Conservation (phyloP, 148 eudicot species). For the Vaccinium darrowii region DNA sequence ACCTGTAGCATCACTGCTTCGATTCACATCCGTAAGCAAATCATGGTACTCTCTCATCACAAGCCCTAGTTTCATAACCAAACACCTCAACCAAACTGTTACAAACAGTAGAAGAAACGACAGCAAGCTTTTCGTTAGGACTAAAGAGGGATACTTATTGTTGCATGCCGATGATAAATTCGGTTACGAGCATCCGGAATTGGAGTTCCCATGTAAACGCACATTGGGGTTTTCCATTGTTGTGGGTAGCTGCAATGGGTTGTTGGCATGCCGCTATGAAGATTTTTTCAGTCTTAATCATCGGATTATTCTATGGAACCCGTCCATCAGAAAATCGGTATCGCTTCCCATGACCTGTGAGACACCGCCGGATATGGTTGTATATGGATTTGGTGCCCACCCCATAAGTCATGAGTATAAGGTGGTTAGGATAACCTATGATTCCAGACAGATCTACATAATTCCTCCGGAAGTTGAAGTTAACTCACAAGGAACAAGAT, state of each 20-base stretch:
- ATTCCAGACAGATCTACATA: neutral
- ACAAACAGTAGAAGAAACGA: too few species aligned
- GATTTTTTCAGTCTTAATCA: neutral
- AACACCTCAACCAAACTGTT: neutral
- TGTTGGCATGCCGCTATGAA: conserved; percentile 25
- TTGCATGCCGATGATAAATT: conserved; percentile 14
- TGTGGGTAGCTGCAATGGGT: conserved; percentile 31
- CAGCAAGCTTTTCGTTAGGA: neutral
- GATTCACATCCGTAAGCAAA: conserved; percentile 5
- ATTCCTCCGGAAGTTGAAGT: neutral
- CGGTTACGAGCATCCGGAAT: neutral
- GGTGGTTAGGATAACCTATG: neutral
- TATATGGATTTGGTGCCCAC: conserved; percentile 26
- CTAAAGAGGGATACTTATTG: conserved; percentile 24
- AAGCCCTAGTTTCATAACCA: conserved; percentile 1
- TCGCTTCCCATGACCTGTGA: neutral
- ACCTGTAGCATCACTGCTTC: conserved; percentile 1
- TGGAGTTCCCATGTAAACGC: conserved; percentile 25
- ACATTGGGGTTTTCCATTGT: conserved; percentile 25
- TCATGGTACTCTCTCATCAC: conserved; percentile 8
- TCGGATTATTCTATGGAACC: conserved; percentile 29
- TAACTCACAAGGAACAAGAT: conserved; percentile 7
- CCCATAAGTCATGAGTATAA: neutral
- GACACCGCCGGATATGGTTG: conserved; percentile 22
- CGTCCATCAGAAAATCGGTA: conserved; percentile 19